phyloP scores from a whole-genome alignment of 441 rosid genomes.

The Eruca vesicaria region DNA sequence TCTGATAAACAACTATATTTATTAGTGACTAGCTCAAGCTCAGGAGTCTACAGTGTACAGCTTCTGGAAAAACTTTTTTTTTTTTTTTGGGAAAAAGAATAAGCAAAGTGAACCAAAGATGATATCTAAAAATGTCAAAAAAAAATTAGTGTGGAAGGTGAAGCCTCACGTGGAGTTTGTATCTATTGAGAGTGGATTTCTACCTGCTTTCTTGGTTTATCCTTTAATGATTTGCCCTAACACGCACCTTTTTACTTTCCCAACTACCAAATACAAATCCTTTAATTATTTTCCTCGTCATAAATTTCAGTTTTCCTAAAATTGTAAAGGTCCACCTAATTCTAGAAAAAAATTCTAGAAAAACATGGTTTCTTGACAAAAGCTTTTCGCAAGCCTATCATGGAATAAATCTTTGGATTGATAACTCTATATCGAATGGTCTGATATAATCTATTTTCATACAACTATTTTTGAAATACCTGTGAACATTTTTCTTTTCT shows the following conservation, averaged over 20 bases:
- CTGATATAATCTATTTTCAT: background rate
- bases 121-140: background rate
- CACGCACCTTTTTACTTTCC: constrained; percentile 10
- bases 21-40: background rate
- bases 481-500: background rate
- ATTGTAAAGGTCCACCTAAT: constrained; percentile 22
- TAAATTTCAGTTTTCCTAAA: constrained; percentile 16
- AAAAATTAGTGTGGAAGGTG: constrained; percentile 5
- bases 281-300: background rate
- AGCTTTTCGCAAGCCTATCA: background rate
- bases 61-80: too few species aligned
- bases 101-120: background rate
- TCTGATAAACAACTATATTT: background rate
- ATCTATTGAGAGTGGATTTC: constrained; percentile 8
- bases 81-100: too few species aligned
- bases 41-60: background rate
- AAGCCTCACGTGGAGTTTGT: constrained; percentile 15
- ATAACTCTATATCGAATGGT: background rate
- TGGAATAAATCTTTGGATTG: background rate
- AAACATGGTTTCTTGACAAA: background rate
- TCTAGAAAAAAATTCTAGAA: background rate
- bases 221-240: constrained; percentile 17
- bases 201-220: constrained; percentile 22
- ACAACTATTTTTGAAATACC: background rate
- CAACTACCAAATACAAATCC: constrained; percentile 20